Evolutionary conservation across 495 filamentous ascomycete species (phyloP).

Genomic region (Chaetomium tenue): DNA sequence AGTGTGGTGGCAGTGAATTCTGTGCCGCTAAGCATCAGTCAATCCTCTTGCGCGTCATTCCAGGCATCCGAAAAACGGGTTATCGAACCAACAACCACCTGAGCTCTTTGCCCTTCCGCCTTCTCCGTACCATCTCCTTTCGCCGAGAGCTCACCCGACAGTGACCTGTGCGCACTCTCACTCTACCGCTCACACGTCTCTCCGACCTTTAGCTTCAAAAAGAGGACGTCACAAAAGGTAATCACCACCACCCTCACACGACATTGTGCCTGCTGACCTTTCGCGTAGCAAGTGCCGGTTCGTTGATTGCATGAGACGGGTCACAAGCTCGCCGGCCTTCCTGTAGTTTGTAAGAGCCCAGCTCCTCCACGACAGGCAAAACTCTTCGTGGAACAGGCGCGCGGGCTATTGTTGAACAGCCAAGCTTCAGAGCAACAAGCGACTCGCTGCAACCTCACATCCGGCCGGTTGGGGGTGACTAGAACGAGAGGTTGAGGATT

Average conservation of each 20-base stretch:
- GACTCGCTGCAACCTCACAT: background rate
- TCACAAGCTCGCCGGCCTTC: background rate
- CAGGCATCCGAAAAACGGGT: background rate
- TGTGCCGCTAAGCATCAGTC: background rate
- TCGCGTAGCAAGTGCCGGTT: background rate
- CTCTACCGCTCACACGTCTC: background rate
- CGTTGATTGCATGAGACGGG: background rate
- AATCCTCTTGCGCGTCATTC: background rate
- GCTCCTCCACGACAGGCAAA: constrained; percentile 1
- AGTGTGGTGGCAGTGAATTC: constrained; percentile 15
- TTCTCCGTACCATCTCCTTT: background rate
- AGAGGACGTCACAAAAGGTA: background rate
- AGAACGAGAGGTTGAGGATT: background rate
- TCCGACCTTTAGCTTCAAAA: background rate
- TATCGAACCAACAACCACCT: background rate
- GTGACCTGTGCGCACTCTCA: background rate
- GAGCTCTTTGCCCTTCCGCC: background rate
- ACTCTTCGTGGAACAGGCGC: constrained; percentile 2
- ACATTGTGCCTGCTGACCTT: constrained; percentile 10
- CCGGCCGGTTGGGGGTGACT: constrained; percentile 5
- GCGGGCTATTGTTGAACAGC: background rate
- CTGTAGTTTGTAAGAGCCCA: background rate
- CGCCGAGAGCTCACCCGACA: background rate
- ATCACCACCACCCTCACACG: background rate
- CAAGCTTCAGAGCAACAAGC: background rate